phyloP scores from a whole-genome alignment of 306 rosid genomes.

The Vicia villosa region DNA sequence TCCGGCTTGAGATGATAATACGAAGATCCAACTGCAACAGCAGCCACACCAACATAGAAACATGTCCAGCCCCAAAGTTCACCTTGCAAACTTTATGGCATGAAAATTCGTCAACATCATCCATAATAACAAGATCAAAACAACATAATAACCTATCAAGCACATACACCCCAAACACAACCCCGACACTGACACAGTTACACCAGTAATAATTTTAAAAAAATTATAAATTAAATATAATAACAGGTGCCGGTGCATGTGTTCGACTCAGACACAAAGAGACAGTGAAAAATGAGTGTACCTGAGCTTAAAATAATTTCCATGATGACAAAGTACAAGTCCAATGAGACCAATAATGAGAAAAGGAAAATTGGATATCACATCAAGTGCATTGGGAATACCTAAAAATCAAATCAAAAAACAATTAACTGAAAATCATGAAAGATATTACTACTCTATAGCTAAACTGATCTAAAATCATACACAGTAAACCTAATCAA shows the following conservation, averaged over 20 bases:
- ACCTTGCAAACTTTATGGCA: slow-evolving; percentile 66
- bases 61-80: slow-evolving; percentile 91
- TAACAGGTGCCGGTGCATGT: no score
- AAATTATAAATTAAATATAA: no score
- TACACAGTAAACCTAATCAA: no score
- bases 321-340: slow-evolving; percentile 61
- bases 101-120: not conserved
- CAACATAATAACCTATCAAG: not conserved
- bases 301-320: slow-evolving; percentile 77
- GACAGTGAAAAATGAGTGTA: slow-evolving; percentile 27
- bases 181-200: no score
- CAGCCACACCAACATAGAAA: slow-evolving; percentile 80
- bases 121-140: not conserved
- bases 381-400: slow-evolving; percentile 78
- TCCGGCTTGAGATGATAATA: slow-evolving; percentile 92
- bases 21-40: slow-evolving; percentile 82
- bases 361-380: slow-evolving; percentile 86
- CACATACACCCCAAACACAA: no score
- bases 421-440: not conserved
- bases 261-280: no score
- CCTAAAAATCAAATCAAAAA: slow-evolving; percentile 49
- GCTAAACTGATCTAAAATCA: not conserved
- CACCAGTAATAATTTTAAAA: no score
- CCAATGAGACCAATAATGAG: slow-evolving; percentile 73
- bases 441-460: not conserved